Base-by-base conservation (phyloP, 2,329 filamentous ascomycete species). In the Didymosphaeria variabile region DNA sequence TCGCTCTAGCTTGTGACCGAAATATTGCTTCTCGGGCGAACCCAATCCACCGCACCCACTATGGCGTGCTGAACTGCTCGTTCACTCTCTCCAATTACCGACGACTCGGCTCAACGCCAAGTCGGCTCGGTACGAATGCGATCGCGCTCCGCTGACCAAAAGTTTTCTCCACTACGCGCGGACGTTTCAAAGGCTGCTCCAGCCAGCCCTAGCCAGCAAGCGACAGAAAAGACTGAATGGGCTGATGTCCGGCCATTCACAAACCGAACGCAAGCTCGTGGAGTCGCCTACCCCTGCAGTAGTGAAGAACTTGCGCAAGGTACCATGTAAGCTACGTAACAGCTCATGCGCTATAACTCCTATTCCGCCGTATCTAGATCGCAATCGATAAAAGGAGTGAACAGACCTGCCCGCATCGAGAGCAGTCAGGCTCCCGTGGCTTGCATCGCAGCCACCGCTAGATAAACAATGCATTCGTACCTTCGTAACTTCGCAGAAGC, bases 231-330 rank as follows among this genome's bases (percentile, higher is more conserved):
- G 15, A 38, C 21, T 31, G 34, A 12, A 31, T 6, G 51, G 51
- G 29, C 36, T 12, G n/a, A 19, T 4, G 12, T 42, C 36, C 51
- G 51, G 51, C 36, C 36, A 6, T 29, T 29, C 38, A 29, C 17
- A 9, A 23, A 10, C 2, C 34, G 21, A 29, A 29, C 36, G 36
- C 36, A 19, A 5, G 8, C 36, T 31, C 38, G 51, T 34, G 36
- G 36, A 31, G 10, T 42, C 21, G 36, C 5, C 42, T 29, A 53
- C 51, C 51, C 51, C 51, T 53, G 51, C 36, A 53, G 34, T 53
- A 53, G 51, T 23, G 3, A 15, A 31, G 34, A 29, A 12, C 51
- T 53, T 29, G 38, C 15, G 36, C 51, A 44, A 53, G 51, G 36
- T 42, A 42, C 36, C 10, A 5, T n/a, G 21, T 26, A 9, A 38